A percentile compares a stretch with the other conserved stretches of the same genome.
These are phyloP conservation scores for Nothophaeocryptopus gaeumannii DNA, from an alignment of 2,329 filamentous ascomycete genomes.

Conservation along the genomic window DNA sequence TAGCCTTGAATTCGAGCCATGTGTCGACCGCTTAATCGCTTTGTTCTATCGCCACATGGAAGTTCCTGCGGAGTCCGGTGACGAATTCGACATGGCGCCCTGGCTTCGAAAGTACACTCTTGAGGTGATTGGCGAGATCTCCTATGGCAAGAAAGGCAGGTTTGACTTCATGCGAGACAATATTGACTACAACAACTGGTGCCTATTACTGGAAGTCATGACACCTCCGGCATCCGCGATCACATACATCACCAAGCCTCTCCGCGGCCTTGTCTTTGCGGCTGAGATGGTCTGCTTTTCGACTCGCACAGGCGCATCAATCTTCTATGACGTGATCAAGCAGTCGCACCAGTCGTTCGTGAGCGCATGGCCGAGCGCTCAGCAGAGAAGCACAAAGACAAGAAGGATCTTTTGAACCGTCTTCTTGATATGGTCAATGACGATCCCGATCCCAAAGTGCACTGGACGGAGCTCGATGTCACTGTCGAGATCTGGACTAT, in stretches of 20 bases:
- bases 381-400: background rate
- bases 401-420: constrained; percentile 2
- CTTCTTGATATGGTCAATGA: constrained; percentile 1
- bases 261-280: constrained; percentile 5
- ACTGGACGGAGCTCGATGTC: constrained; percentile 9
- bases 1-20: constrained; percentile 9
- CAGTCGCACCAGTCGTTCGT: constrained; percentile 5
- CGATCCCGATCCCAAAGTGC: constrained; percentile 1
- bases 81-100: constrained; percentile 5
- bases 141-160: constrained; percentile 11
- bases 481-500: constrained; percentile 5
- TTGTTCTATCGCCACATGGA: constrained; percentile 12
- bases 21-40: constrained; percentile 9
- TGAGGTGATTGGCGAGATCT: constrained; percentile 15
- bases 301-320: background rate
- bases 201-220: constrained; percentile 11
- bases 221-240: constrained; percentile 7
- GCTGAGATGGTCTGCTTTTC: constrained; percentile 10
- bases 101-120: constrained; percentile 17
- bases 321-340: constrained; percentile 9
- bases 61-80: background rate
- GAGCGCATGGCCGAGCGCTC: constrained; percentile 7
- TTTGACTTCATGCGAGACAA: constrained; percentile 12
- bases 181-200: constrained; percentile 16
- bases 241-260: constrained; percentile 4